Conservation (phyloP, 148 eudicot genomes). For the Heliamphora exappendiculata region DNA sequence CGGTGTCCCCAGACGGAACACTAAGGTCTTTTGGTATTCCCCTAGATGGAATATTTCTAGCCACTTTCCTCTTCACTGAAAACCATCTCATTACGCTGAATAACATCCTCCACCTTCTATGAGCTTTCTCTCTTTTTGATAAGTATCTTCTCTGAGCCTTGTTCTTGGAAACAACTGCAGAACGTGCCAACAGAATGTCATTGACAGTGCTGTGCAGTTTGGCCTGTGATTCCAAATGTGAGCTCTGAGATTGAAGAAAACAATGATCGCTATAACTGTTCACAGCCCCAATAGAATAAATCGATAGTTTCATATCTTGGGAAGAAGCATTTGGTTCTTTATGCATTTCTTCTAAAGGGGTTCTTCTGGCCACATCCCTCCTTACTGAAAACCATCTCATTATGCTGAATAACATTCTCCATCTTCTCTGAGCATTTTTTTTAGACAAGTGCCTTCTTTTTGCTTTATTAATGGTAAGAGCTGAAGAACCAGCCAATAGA, state of each 20-base stretch:
- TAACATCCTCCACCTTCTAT: constrained; percentile 15
- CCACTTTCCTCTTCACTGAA: constrained; percentile 17
- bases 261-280: constrained; percentile 9
- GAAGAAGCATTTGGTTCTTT: constrained; percentile 5
- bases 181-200: constrained; percentile 27
- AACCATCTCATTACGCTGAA: constrained; percentile 21
- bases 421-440: constrained; percentile 14
- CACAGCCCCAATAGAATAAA: no score
- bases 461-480: constrained; percentile 7
- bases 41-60: background rate
- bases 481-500: constrained; percentile 23
- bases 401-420: constrained; percentile 13
- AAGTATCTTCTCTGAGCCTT: constrained; percentile 10
- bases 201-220: constrained; percentile 30
- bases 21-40: background rate
- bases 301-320: background rate
- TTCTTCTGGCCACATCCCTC: constrained; percentile 1
- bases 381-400: constrained; percentile 18
- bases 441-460: constrained; percentile 4
- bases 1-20: background rate
- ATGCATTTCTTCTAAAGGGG: background rate
- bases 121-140: constrained; percentile 18
- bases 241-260: constrained; percentile 25
- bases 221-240: constrained; percentile 27
- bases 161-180: constrained; percentile 15